Evolutionary conservation across 208 protist species (phyloP).

Genomic region (Strigomonas culicis): DNA sequence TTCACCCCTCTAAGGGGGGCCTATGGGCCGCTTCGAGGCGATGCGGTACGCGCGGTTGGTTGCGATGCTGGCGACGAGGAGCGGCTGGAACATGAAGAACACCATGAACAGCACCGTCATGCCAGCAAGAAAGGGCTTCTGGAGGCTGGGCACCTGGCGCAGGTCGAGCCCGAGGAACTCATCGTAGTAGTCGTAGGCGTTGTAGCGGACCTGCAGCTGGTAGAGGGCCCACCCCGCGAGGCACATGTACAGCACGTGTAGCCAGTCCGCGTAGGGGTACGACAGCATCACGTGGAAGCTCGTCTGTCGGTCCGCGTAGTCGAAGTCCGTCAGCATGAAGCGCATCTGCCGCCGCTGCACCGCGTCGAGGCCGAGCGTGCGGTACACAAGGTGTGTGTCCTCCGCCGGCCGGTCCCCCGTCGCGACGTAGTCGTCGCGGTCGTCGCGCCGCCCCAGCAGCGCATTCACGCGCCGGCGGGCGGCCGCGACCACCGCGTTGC

Average conservation of each 20-base stretch:
- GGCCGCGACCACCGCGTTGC: conserved; percentile 23
- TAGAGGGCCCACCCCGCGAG: conserved; percentile 66
- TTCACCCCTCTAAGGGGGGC: conserved; percentile 81
- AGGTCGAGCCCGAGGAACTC: conserved; percentile 87
- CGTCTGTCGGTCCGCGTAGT: conserved; percentile 69
- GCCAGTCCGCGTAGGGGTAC: conserved; percentile 88
- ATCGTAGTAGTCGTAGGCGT: conserved; percentile 83
- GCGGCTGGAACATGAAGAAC: conserved; percentile 70
- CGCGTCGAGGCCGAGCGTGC: conserved; percentile 60
- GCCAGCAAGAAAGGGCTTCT: conserved; percentile 62
- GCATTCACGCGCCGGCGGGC: conserved; percentile 39
- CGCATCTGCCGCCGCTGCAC: conserved; percentile 82
- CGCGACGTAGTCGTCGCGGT: conserved; percentile 45
- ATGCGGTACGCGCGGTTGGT: conserved; percentile 83
- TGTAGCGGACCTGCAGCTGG: conserved; percentile 56
- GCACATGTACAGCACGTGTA: conserved; percentile 82
- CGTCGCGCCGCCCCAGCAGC: conserved; percentile 29
- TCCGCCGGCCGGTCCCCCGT: conserved; percentile 26
- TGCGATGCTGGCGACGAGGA: conserved; percentile 78
- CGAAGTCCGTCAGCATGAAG: conserved; percentile 85
- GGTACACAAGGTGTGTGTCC: conserved; percentile 69
- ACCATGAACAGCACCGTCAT: conserved; percentile 76
- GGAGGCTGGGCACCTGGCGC: conserved; percentile 62
- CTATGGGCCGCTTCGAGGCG: conserved; percentile 70
- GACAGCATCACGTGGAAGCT: conserved; percentile 89